phyloP scores from a whole-genome alignment of 176 grass and related monocot genomes.

The Avena insularis region DNA sequence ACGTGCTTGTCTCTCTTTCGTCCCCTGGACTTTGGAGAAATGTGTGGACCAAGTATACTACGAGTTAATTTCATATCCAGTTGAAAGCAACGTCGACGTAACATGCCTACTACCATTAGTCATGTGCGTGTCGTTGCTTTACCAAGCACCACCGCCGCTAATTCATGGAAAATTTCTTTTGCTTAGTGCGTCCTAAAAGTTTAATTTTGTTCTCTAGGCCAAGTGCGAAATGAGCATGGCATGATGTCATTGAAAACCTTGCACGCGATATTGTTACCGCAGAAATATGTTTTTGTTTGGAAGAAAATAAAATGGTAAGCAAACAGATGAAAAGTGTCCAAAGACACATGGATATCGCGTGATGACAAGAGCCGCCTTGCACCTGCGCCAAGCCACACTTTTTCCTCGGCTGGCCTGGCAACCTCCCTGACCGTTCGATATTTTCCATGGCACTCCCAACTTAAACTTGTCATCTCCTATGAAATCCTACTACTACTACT shows the following conservation, averaged over 20 bases:
- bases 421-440: constrained; percentile 12
- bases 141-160: not conserved
- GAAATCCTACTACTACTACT: not conserved
- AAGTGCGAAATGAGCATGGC: not conserved
- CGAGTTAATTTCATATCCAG: not conserved
- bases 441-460: not conserved
- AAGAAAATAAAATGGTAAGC: too few relatives aligned
- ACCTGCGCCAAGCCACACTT: not conserved
- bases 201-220: not conserved
- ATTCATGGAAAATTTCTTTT: not conserved
- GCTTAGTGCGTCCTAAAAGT: not conserved
- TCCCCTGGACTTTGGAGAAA: not conserved
- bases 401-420: not conserved
- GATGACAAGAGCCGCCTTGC: not conserved
- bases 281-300: too few relatives aligned
- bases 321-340: not conserved
- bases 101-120: not conserved
- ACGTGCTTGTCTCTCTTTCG: not conserved
- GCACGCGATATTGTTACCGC: too few relatives aligned
- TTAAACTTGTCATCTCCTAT: constrained; percentile 10
- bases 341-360: not conserved
- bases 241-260: too few relatives aligned
- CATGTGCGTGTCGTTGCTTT: not conserved
- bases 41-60: not conserved
- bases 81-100: not conserved